phyloP scores from a whole-genome alignment of 306 rosid genomes.

The Gastrolobium villosum region DNA sequence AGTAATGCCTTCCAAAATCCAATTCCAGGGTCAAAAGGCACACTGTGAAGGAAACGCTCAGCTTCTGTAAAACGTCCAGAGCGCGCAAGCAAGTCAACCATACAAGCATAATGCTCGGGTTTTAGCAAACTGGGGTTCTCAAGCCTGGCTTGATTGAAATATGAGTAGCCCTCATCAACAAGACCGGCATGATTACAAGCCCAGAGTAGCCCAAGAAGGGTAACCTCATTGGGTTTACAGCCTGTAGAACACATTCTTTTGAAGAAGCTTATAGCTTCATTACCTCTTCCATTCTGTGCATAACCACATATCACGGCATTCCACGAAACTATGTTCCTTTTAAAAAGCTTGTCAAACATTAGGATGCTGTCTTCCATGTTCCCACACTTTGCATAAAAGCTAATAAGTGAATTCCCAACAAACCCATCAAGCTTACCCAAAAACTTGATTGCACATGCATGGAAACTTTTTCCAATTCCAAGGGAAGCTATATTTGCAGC shows the following conservation, averaged over 20 bases:
- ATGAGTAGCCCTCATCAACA: conserved; percentile 72
- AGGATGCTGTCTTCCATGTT: conserved; percentile 79
- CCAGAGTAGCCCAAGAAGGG: conserved; percentile 86
- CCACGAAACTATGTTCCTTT: conserved; percentile 81
- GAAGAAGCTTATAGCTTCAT: conserved; percentile 76
- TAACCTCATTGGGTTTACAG: conserved; percentile 65
- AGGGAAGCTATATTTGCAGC: conserved; percentile 81
- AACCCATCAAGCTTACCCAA: conserved; percentile 76
- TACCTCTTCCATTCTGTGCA: conserved; percentile 91
- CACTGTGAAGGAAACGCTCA: conserved; percentile 58
- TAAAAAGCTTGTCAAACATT: conserved; percentile 62
- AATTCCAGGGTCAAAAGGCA: conserved; percentile 84
- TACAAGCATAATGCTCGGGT: conserved; percentile 93
- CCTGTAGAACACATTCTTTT: conserved; percentile 63
- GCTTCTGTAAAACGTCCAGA: conserved; percentile 78
- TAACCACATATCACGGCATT: conserved; percentile 89
- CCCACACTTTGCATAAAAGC: conserved; percentile 91
- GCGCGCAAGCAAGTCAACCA: conserved; percentile 87
- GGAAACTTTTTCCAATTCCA: conserved; percentile 82
- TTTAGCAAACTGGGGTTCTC: conserved; percentile 63
- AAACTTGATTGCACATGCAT: conserved; percentile 84
- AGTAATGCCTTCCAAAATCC: conserved; percentile 98
- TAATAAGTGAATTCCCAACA: conserved; percentile 73
- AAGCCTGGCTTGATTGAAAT: conserved; percentile 66
- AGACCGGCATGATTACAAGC: conserved; percentile 95